phyloP scores from a whole-genome alignment of 164 flowering plant genomes.

The Berberis thunbergii region DNA sequence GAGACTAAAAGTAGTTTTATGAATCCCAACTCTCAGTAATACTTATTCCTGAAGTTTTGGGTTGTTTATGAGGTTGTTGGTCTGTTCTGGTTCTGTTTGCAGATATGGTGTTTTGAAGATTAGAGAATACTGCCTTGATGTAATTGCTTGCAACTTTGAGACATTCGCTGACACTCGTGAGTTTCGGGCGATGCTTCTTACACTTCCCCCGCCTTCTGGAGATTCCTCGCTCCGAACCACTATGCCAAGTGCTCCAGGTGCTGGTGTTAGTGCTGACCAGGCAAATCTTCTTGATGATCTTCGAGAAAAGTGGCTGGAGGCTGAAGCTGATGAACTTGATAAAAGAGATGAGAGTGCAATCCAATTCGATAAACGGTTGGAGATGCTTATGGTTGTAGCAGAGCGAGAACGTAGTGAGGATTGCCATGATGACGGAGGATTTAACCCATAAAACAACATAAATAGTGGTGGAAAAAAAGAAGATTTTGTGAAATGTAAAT shows the following conservation, averaged over 20 bases:
- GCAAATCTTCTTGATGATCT: conserved; percentile 89
- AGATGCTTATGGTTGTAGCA: conserved; percentile 79
- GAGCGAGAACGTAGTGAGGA: conserved; percentile 39
- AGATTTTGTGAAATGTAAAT: not conserved
- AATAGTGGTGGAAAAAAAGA: not conserved
- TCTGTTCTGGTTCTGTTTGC: conserved; percentile 7
- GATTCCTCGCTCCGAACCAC: conserved; percentile 89
- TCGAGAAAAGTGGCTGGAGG: conserved; percentile 97
- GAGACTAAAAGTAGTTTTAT: not conserved
- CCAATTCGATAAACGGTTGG: conserved; percentile 81
- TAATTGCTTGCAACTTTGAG: conserved; percentile 86
- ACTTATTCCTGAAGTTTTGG: not conserved
- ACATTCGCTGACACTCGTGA: conserved; percentile 75
- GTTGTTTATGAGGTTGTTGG: conserved; percentile 3
- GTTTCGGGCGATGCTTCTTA: conserved; percentile 82
- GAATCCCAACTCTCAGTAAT: no score
- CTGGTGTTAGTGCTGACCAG: conserved; percentile 43
- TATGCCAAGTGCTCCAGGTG: conserved; percentile 90
- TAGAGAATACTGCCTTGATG: conserved; percentile 81
- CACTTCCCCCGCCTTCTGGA: conserved; percentile 94
- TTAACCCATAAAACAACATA: not conserved
- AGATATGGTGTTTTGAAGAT: conserved; percentile 93
- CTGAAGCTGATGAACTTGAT: conserved; percentile 96
- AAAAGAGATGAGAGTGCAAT: conserved; percentile 96
- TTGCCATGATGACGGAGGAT: conserved; percentile 8